These are phyloP conservation scores for Penicillium nucicola DNA, from an alignment of 495 filamentous ascomycete species.

Conservation along the genomic window DNA sequence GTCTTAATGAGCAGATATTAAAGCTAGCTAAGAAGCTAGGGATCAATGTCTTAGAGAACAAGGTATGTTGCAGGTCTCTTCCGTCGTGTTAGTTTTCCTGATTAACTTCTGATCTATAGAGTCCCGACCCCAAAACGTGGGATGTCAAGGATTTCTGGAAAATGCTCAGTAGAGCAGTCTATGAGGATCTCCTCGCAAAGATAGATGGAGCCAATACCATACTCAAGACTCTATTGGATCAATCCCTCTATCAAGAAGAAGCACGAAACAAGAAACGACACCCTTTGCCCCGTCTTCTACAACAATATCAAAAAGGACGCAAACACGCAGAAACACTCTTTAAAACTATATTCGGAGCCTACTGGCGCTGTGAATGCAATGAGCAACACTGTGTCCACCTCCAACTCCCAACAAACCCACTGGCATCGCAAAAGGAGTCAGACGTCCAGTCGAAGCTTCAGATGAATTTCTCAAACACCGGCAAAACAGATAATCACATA, in stretches of 20 bases:
- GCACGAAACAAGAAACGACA: neutral
- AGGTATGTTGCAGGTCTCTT: neutral
- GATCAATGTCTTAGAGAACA: neutral
- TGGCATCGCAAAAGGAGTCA: neutral
- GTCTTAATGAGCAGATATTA: neutral
- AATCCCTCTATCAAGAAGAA: neutral
- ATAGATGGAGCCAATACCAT: slow-evolving; percentile 2
- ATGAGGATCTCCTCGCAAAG: slow-evolving; percentile 9
- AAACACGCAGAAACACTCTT: slow-evolving; percentile 8
- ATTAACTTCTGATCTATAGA: neutral
- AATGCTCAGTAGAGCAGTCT: slow-evolving; percentile 2
- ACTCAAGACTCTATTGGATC: slow-evolving; percentile 1
- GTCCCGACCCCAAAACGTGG: neutral
- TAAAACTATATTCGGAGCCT: slow-evolving; percentile 1
- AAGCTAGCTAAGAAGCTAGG: neutral
- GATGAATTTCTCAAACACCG: slow-evolving; percentile 2
- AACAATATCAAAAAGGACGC: slow-evolving; percentile 1
- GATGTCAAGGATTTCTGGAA: slow-evolving; percentile 1
- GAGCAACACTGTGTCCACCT: slow-evolving; percentile 4
- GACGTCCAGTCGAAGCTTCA: neutral
- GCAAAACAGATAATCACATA: neutral
- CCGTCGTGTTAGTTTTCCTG: neutral
- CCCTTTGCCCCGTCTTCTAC: neutral
- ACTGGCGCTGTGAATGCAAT: slow-evolving; percentile 5
- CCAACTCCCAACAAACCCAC: slow-evolving; percentile 3